Base-by-base conservation (phyloP, 495 filamentous ascomycete species). In the Penicillium samsonianum region DNA sequence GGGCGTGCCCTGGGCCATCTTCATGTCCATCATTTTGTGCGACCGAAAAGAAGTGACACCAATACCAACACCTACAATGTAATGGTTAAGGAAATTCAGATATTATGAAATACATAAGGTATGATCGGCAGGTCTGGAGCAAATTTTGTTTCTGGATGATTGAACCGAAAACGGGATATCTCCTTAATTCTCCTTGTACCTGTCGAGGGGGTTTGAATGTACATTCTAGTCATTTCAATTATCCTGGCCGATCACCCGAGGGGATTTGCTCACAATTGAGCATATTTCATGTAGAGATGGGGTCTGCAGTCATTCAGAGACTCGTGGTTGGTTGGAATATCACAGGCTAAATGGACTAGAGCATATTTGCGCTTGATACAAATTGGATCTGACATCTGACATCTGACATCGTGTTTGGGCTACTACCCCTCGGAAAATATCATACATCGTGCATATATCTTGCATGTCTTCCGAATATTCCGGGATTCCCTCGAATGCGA, bases 251-350 rank as follows among this genome's bases (percentile, higher is more conserved):
- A 61, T 63, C 50, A 41, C 33, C 52, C 28, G 42, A 30, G 33
- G 41, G 17, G 30, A 58, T 56, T 35, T 67, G 70, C 68, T 65
- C 61, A 30, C 38, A 67, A 67, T 70, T 72, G 68, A 69, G 66
- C 68, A 64, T 8, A 55, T 67, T 71, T 68, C 25, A 38, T 43
- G 17, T 35, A 38, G 35, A 28, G 7, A 40, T 14, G 33, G 49
- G 22, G 11, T n/a, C 46, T 38, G 33, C 23, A 28, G 43, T 47
- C 26, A 35, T 52, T 47, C 28, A 14, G 37, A 20, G 26, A 17
- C n/a, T 30, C 16, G 19, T 57, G 23, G 14, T 37, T 55, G 52
- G 37, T 28, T 54, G 11, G 12, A 31, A 31, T 19, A n/a, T 5
- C 2, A 41, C n/a, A 35, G 40, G 5, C 23, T 31, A 19, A 46